These are phyloP conservation scores for Malus hybrid DNA, from an alignment of 331 rosid species.

Conservation along the genomic window DNA sequence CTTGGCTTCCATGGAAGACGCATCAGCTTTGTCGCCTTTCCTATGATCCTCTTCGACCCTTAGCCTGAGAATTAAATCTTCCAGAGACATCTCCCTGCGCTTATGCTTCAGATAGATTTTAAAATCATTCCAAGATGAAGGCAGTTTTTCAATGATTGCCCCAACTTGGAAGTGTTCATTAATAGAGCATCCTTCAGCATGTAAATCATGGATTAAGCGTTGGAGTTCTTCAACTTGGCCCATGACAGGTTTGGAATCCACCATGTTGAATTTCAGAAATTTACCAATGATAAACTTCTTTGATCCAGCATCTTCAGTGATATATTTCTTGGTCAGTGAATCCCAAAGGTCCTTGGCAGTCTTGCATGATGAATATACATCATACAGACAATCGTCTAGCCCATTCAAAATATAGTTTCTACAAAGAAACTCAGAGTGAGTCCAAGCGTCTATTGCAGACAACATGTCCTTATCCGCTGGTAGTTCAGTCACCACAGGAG, in stretches of 20 bases:
- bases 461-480: neutral
- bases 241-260: neutral
- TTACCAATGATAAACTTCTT: neutral
- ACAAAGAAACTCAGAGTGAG: neutral
- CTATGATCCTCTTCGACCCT: neutral
- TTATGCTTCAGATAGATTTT: neutral
- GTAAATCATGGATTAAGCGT: neutral
- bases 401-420: neutral
- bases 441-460: neutral
- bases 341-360: neutral
- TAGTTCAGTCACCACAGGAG: neutral
- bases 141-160: neutral
- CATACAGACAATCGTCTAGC: neutral
- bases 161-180: neutral
- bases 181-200: neutral
- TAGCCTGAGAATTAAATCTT: neutral
- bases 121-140: neutral
- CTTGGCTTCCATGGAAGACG: neutral
- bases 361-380: neutral
- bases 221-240: neutral
- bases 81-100: neutral
- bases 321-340: neutral
- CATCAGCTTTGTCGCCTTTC: neutral
- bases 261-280: neutral
- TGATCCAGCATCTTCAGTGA: neutral